These are phyloP conservation scores for Ulota crispa DNA, from an alignment of 225 moss, liverwort and hornwort species.

Conservation along the genomic window DNA sequence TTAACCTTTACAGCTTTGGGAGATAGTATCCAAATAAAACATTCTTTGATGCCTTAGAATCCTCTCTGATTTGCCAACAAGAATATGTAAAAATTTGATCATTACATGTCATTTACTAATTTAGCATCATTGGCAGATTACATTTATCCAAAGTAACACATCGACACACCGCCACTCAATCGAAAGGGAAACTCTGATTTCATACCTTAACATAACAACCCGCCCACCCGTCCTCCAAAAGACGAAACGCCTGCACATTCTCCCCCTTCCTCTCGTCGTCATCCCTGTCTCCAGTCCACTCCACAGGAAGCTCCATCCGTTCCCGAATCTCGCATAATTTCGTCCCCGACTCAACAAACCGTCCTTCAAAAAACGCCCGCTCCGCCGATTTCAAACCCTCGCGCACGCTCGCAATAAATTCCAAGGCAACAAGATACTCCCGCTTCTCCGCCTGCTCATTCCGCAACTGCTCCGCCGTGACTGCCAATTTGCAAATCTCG, in stretches of 20 bases:
- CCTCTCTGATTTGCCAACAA: background rate
- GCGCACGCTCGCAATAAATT: slow-evolving; percentile 56
- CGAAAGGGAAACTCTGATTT: slow-evolving; percentile 1
- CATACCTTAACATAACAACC: slow-evolving; percentile 59
- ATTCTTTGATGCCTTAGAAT: background rate
- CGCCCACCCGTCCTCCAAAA: slow-evolving; percentile 82
- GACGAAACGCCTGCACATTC: slow-evolving; percentile 58
- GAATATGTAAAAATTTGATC: background rate
- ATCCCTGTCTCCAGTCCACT: slow-evolving; percentile 57
- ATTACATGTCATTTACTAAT: background rate
- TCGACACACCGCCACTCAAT: background rate
- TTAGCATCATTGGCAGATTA: background rate
- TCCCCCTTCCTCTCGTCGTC: slow-evolving; percentile 37
- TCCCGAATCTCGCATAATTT: slow-evolving; percentile 55
- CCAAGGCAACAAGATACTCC: slow-evolving; percentile 62
- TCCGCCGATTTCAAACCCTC: slow-evolving; percentile 59
- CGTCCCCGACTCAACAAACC: slow-evolving; percentile 55
- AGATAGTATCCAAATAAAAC: background rate
- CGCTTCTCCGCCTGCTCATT: slow-evolving; percentile 64
- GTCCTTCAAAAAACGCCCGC: slow-evolving; percentile 45
- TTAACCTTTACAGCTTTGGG: background rate
- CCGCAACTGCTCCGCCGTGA: slow-evolving; percentile 46
- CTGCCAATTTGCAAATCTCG: slow-evolving; percentile 68
- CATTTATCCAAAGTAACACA: background rate
- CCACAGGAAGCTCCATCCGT: slow-evolving; percentile 53